Percentiles rank a stretch among this genome's conserved stretches.
Evolutionary conservation across 202 grass and related monocot species (phyloP).

Genomic region (Musa balbisiana): DNA sequence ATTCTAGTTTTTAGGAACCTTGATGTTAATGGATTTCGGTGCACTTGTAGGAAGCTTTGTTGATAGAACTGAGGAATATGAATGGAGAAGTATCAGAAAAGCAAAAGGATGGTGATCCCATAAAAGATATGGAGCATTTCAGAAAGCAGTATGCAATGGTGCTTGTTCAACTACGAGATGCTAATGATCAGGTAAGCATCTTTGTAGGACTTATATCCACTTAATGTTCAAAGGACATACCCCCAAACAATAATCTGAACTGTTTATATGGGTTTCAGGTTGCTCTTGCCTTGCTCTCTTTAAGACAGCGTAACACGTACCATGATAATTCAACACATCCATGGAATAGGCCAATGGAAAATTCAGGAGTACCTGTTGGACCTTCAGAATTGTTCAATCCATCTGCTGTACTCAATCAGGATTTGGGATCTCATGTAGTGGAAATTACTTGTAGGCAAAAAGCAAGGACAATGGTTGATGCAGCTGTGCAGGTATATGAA

Average conservation of each 20-base stretch:
- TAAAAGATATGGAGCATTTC: constrained; percentile 85
- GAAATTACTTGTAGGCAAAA: constrained; percentile 71
- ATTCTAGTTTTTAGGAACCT: not conserved
- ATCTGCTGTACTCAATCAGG: constrained; percentile 54
- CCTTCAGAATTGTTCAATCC: constrained; percentile 36
- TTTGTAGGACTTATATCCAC: not conserved
- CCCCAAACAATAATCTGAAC: constrained; percentile 7
- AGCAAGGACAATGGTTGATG: constrained; percentile 93
- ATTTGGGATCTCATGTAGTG: constrained; percentile 76
- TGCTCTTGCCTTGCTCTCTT: constrained; percentile 60
- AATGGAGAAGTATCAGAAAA: constrained; percentile 95
- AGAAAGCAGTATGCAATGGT: constrained; percentile 87
- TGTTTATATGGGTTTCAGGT: constrained; percentile 38
- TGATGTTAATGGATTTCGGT: not conserved
- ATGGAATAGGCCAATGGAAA: constrained; percentile 53
- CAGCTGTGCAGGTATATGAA: constrained; percentile 66
- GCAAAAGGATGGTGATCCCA: constrained; percentile 64
- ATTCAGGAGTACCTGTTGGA: constrained; percentile 45
- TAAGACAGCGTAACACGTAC: constrained; percentile 88
- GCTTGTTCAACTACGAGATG: constrained; percentile 95
- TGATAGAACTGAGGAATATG: constrained; percentile 95
- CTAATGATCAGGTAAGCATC: constrained; percentile 72
- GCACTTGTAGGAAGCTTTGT: constrained; percentile 62
- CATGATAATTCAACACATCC: constrained; percentile 53
- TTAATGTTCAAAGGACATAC: not conserved